Percentiles rank a stretch among this genome's conserved stretches.
phyloP scores from a whole-genome alignment of 2,329 filamentous ascomycete genomes.

The Trichothecium roseum region DNA sequence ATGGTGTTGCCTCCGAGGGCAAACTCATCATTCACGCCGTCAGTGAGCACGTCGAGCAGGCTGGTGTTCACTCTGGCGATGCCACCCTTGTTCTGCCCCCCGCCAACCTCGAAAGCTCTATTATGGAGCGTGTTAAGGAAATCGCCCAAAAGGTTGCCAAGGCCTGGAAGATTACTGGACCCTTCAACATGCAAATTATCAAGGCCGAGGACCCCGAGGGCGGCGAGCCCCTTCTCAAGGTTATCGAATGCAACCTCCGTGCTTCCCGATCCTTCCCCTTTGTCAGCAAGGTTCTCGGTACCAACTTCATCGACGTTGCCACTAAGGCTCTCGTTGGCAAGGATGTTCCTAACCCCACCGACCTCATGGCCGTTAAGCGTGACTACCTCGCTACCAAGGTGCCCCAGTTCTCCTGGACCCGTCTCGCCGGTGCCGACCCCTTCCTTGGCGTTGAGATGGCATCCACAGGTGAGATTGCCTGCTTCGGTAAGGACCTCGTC shows the following conservation, averaged over 20 bases:
- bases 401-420: constrained; percentile 97
- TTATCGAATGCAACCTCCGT: constrained; percentile 96
- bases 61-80: constrained; percentile 96
- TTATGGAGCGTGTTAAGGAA: constrained; percentile 82
- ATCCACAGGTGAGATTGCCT: constrained; percentile 94
- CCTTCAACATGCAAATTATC: constrained; percentile 99
- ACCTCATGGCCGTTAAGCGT: constrained; percentile 82
- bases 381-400: constrained; percentile 96
- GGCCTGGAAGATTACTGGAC: constrained; percentile 93
- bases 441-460: constrained; percentile 98
- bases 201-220: constrained; percentile 72
- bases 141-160: constrained; percentile 94
- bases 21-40: constrained; percentile 85
- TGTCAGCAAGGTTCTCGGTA: constrained; percentile 91
- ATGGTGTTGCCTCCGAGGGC: constrained; percentile 80
- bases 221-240: constrained; percentile 71
- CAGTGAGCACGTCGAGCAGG: constrained; percentile 92
- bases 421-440: constrained; percentile 90
- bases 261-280: constrained; percentile 98
- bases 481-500: constrained; percentile 90
- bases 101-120: constrained; percentile 61
- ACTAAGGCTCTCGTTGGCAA: constrained; percentile 84
- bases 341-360: constrained; percentile 71
- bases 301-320: constrained; percentile 93
- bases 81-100: constrained; percentile 91